Percentiles rank a stretch among this genome's conserved stretches.
phyloP scores from a whole-genome alignment of 2,329 filamentous ascomycete genomes.

The Tolypocladium paradoxum region DNA sequence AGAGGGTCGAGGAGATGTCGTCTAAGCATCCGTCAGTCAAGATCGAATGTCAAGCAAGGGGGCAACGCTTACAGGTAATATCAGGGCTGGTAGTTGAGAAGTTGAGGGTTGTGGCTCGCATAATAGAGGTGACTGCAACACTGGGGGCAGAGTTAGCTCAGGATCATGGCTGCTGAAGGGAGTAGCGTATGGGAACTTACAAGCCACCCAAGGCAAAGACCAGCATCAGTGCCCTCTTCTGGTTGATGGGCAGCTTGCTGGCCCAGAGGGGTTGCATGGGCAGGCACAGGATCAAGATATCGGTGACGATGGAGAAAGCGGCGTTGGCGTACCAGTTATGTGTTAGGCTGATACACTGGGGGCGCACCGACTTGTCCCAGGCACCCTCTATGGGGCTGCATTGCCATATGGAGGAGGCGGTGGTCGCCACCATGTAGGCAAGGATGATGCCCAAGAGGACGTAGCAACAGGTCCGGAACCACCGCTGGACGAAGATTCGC shows the following conservation, averaged over 20 bases:
- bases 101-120: conserved; percentile 28
- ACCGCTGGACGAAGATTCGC: conserved; percentile 37
- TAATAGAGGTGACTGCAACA: conserved; percentile 29
- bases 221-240: conserved; percentile 29
- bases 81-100: conserved; percentile 28
- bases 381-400: conserved; percentile 35
- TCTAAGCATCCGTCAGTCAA: conserved; percentile 8
- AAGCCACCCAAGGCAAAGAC: conserved; percentile 32
- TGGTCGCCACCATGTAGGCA: conserved; percentile 34
- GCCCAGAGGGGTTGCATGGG: conserved; percentile 35
- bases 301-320: conserved; percentile 33
- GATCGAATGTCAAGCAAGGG: too few relatives aligned
- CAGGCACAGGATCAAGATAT: conserved; percentile 33
- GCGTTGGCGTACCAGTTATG: conserved; percentile 39
- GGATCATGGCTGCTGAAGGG: neutral
- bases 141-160: conserved; percentile 6
- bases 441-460: conserved; percentile 29
- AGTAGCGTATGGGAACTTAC: conserved; percentile 17
- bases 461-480: conserved; percentile 33
- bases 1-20: conserved; percentile 24
- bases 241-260: conserved; percentile 28
- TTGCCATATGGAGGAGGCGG: conserved; percentile 35
- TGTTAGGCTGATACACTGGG: conserved; percentile 33
- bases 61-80: conserved; percentile 18
- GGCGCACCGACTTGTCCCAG: conserved; percentile 31